Conservation (phyloP, 2,329 filamentous ascomycete species). For the Byssochlamys sp. region DNA sequence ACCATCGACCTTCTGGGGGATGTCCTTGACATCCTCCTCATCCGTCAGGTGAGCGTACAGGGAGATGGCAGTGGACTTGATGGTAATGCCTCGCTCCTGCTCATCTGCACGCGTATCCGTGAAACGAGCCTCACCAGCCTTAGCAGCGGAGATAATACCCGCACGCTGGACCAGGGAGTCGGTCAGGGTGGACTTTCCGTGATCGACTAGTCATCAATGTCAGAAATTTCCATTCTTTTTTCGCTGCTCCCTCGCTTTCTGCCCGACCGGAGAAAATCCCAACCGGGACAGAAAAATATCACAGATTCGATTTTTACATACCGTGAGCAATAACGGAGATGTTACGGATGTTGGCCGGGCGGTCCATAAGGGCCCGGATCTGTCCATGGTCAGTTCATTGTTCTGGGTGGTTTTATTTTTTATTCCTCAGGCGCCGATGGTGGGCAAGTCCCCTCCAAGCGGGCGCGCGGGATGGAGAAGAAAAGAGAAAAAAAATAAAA, state of each 20-base stretch:
- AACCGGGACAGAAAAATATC: conserved; percentile 1
- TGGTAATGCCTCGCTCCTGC: conserved; percentile 99
- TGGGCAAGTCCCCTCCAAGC: neutral
- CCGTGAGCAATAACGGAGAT: conserved; percentile 99
- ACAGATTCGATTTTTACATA: conserved; percentile 29
- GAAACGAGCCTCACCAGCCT: conserved; percentile 90
- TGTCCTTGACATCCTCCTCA: conserved; percentile 86
- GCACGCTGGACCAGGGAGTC: conserved; percentile 98
- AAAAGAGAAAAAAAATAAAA: neutral
- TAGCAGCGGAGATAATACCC: conserved; percentile 97
- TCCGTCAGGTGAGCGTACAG: conserved; percentile 78
- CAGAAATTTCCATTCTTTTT: neutral
- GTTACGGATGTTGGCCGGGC: conserved; percentile 63
- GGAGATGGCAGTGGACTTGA: conserved; percentile 99
- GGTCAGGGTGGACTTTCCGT: conserved; percentile 99
- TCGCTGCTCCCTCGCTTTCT: neutral
- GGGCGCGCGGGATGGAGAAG: conserved; percentile 5
- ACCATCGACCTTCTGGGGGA: conserved; percentile 76
- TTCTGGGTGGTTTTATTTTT: neutral
- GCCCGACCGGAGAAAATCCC: neutral
- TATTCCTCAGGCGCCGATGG: conserved; percentile 1
- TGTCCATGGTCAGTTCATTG: conserved; percentile 17
- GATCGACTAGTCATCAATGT: conserved; percentile 57
- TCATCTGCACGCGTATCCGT: conserved; percentile 96
- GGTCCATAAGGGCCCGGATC: conserved; percentile 42